Evolutionary conservation across 495 filamentous ascomycete genomes (phyloP).

Genomic region (Elasticomyces elasticus): DNA sequence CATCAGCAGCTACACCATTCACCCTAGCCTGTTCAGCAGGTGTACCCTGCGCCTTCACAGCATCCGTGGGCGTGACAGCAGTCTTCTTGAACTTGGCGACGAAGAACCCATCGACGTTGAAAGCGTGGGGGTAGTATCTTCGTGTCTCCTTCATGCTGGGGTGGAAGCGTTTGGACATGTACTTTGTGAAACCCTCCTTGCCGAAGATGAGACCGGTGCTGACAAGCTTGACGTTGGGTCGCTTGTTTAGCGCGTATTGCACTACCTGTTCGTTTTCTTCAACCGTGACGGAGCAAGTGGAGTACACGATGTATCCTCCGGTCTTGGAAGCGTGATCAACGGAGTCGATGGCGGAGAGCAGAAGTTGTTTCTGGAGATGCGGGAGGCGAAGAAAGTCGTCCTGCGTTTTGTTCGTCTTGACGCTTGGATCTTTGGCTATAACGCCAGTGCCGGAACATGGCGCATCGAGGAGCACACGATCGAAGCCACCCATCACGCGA

Average conservation of each 20-base stretch:
- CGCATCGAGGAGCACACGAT: slow-evolving; percentile 70
- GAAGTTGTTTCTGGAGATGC: slow-evolving; percentile 85
- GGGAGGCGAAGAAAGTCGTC: slow-evolving; percentile 85
- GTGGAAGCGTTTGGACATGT: slow-evolving; percentile 69
- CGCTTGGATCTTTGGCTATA: slow-evolving; percentile 86
- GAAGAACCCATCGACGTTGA: slow-evolving; percentile 98
- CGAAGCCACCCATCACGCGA: slow-evolving; percentile 87
- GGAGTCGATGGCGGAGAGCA: slow-evolving; percentile 88
- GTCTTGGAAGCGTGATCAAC: slow-evolving; percentile 77
- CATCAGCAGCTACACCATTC: slow-evolving; percentile 15
- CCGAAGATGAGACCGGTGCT: slow-evolving; percentile 71
- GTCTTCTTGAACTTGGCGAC: slow-evolving; percentile 95
- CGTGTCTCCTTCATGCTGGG: slow-evolving; percentile 73
- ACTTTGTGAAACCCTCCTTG: slow-evolving; percentile 21
- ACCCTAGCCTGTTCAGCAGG: slow-evolving; percentile 19
- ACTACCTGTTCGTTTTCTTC: slow-evolving; percentile 94
- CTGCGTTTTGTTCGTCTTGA: slow-evolving; percentile 96
- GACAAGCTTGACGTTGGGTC: slow-evolving; percentile 83
- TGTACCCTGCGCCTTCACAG: slow-evolving; percentile 37
- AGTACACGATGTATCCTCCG: slow-evolving; percentile 90
- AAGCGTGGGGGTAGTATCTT: slow-evolving; percentile 86
- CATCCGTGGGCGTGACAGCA: slow-evolving; percentile 43
- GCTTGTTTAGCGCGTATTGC: slow-evolving; percentile 78
- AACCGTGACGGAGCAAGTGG: slow-evolving; percentile 82
- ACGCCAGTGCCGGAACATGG: slow-evolving; percentile 79